Percentiles rank a stretch among this genome's conserved stretches.
phyloP scores from a whole-genome alignment of 352 stramenopile genomes.

The Phytophthora pluvialis region DNA sequence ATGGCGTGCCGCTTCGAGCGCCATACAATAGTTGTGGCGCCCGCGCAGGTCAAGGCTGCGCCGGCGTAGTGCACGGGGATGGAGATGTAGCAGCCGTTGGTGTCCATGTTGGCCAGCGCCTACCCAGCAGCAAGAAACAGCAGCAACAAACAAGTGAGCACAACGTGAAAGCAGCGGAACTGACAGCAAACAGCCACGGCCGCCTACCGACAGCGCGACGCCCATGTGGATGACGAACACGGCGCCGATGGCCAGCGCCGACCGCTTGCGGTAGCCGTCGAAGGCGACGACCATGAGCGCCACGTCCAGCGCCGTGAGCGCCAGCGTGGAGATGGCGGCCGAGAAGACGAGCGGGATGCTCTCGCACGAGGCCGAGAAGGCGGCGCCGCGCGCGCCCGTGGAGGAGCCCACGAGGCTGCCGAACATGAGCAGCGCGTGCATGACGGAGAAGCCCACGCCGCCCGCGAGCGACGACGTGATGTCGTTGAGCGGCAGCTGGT shows the following conservation, averaged over 20 bases:
- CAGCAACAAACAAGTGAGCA: slow-evolving; percentile 9
- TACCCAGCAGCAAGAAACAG: slow-evolving; percentile 8
- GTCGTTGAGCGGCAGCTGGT: slow-evolving; percentile 87
- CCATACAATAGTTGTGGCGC: slow-evolving; percentile 49
- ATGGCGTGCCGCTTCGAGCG: slow-evolving; percentile 48
- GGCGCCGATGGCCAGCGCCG: slow-evolving; percentile 44
- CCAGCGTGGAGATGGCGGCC: slow-evolving; percentile 68
- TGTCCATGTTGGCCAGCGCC: slow-evolving; percentile 77
- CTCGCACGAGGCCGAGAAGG: slow-evolving; percentile 77
- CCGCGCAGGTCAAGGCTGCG: slow-evolving; percentile 51
- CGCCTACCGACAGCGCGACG: slow-evolving; percentile 73
- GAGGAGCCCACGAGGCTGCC: slow-evolving; percentile 76
- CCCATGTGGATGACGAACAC: slow-evolving; percentile 79
- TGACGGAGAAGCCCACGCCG: slow-evolving; percentile 82
- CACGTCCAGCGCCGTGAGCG: slow-evolving; percentile 79
- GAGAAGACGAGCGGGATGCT: slow-evolving; percentile 78
- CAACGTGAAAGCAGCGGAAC: slow-evolving; percentile 1
- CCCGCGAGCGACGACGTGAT: slow-evolving; percentile 81
- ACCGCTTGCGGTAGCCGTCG: slow-evolving; percentile 78
- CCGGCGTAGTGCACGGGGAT: slow-evolving; percentile 81
- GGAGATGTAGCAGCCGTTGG: slow-evolving; percentile 78
- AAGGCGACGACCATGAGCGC: slow-evolving; percentile 87
- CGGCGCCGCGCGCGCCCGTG: slow-evolving; percentile 68
- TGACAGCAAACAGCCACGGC: not conserved
- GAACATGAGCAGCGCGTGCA: slow-evolving; percentile 89